Base-by-base conservation (phyloP, 345 rosid genomes). In the Citrus australasica region DNA sequence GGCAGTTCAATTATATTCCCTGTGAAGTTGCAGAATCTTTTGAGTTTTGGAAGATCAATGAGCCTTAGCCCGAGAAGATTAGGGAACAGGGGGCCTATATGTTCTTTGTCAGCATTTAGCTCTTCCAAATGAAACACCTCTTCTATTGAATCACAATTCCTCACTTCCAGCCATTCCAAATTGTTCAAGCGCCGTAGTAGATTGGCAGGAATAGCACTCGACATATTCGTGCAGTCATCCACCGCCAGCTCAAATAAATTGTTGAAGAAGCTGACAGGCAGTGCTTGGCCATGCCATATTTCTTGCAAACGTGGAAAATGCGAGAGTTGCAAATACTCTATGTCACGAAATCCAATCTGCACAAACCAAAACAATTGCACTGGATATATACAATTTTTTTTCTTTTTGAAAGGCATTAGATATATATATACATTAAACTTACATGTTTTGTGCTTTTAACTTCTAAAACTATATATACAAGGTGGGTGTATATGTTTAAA, bases 51-150 rank as follows among this genome's bases (percentile, higher is more conserved):
- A 40, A 58, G 27, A 22, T 58, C 61, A 1, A 58, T 22, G 27
- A 58, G 27, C 1, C 7, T 6, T 19, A 58, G 3, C 0, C 0
- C 0, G 0, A 0, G 0, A 42, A 42, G 11, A 0, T 0, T 4
- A 40, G 61, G 62, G 2, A 58, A 58, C 1, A 7, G 62, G 1
- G 8, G 9, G 0, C 24, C 61, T 6, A 22, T 1, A 6, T 22
- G 27, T 22, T 58, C 61, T 19, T 2, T 2, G 1, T 22, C 27
- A 58, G 22, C 9, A 9, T 9, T 40, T 9, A 8, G 46, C 46
- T 9, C 46, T 40, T 40, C 46, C 46, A 40, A 40, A 40, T 58
- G 24, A 9, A 55, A 0, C 1, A 55, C 59, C 22, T 55, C 59
- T 17, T 55, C 59, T 17, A 55, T 0, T 21, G 59, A 55, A 17